phyloP scores from a whole-genome alignment of 768 basidiomycete species.

The Kondoa subrosea region DNA sequence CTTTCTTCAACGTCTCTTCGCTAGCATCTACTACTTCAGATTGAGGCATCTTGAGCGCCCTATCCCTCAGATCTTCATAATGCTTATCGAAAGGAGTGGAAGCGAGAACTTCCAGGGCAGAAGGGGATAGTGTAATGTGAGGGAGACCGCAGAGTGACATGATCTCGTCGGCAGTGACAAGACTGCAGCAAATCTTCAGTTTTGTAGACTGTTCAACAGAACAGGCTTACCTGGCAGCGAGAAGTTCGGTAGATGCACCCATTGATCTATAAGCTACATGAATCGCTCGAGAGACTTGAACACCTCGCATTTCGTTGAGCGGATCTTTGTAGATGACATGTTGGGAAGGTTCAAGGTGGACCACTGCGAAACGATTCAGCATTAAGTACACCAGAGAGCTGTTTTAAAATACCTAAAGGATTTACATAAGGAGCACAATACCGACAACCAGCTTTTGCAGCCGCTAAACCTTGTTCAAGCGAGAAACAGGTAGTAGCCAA shows the following conservation, averaged over 20 bases:
- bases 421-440: slow-evolving; percentile 27
- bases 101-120: slow-evolving; percentile 11
- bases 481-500: slow-evolving; percentile 26
- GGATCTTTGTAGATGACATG: slow-evolving; percentile 19
- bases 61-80: slow-evolving; percentile 13
- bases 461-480: slow-evolving; percentile 25
- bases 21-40: background rate
- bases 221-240: slow-evolving; percentile 23
- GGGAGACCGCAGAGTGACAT: slow-evolving; percentile 16
- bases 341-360: slow-evolving; percentile 20
- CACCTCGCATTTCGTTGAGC: slow-evolving; percentile 20
- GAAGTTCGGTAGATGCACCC: slow-evolving; percentile 19
- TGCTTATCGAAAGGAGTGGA: slow-evolving; percentile 11
- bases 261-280: slow-evolving; percentile 18
- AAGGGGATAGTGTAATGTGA: slow-evolving; percentile 7
- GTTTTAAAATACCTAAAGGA: slow-evolving; percentile 11
- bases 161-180: slow-evolving; percentile 22
- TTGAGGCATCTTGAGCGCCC: slow-evolving; percentile 13
- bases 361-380: background rate
- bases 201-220: background rate
- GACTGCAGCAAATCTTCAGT: background rate
- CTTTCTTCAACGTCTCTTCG: background rate
- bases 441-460: slow-evolving; percentile 21
- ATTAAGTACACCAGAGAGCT: background rate
- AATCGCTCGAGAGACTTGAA: slow-evolving; percentile 20